Percentiles rank a stretch among this genome's conserved stretches.
These are phyloP conservation scores for Angomonas ambiguus DNA, from an alignment of 208 protist species.

Conservation along the genomic window DNA sequence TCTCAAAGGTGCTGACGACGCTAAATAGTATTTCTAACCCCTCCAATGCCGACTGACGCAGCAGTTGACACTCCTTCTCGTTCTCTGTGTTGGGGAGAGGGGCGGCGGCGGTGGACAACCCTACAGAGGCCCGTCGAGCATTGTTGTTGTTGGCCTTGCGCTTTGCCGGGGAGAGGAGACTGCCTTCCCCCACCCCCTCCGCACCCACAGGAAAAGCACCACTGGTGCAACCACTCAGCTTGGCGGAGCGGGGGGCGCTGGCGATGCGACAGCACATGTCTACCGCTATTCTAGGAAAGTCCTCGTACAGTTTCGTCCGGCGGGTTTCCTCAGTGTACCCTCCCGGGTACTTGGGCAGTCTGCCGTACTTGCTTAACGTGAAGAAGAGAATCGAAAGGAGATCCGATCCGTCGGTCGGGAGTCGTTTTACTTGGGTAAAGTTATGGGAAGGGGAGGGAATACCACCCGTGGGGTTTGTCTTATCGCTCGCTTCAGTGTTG, in stretches of 20 bases:
- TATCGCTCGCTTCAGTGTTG: background rate
- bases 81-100: background rate
- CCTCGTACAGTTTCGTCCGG: background rate
- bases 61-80: background rate
- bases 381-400: background rate
- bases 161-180: background rate
- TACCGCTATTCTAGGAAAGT: background rate
- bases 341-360: background rate
- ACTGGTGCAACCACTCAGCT: background rate
- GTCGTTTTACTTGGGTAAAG: background rate
- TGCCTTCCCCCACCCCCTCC: background rate
- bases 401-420: background rate
- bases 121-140: background rate
- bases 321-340: background rate
- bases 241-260: background rate
- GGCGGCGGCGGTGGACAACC: background rate
- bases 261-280: background rate
- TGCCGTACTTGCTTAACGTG: background rate
- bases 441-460: background rate
- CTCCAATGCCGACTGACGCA: background rate
- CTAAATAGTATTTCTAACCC: background rate
- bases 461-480: background rate
- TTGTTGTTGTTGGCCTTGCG: conserved; percentile 1
- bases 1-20: background rate
- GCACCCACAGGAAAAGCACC: background rate